Evolutionary conservation across 345 rosid genomes (phyloP).

Genomic region (Carallia pectinifolia): DNA sequence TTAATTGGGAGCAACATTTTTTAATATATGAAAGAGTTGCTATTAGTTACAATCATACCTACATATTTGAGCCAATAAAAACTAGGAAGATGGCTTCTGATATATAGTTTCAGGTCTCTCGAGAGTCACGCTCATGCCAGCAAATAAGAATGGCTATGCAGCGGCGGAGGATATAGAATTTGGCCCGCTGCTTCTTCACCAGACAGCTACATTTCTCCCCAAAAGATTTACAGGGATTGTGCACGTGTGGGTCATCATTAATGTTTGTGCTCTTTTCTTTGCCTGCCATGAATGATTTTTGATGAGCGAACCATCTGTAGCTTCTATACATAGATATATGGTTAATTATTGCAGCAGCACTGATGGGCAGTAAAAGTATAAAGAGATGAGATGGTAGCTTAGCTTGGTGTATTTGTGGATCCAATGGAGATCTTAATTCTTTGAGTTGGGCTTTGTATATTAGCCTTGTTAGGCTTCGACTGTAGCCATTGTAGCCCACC

Average conservation of each 20-base stretch:
- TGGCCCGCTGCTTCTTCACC: constrained; percentile 17
- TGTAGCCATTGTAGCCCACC: too few relatives aligned
- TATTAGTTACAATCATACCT: constrained; percentile 15
- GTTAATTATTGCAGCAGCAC: neutral
- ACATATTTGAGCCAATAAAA: neutral
- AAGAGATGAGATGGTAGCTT: constrained; percentile 2
- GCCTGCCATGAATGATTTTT: constrained; percentile 21
- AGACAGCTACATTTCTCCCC: constrained; percentile 68
- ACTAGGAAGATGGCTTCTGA: neutral
- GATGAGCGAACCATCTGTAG: neutral
- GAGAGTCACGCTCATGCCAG: constrained; percentile 48
- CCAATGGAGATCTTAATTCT: neutral
- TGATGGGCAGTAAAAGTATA: constrained; percentile 3
- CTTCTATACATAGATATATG: too few relatives aligned
- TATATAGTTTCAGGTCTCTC: constrained; percentile 2
- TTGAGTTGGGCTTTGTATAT: too few relatives aligned
- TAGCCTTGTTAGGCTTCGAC: too few relatives aligned
- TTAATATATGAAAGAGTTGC: neutral
- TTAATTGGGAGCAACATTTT: neutral
- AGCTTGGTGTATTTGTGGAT: constrained; percentile 11
- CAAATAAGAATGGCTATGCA: constrained; percentile 78
- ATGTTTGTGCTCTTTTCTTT: constrained; percentile 12
- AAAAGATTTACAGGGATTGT: constrained; percentile 58
- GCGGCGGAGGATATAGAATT: constrained; percentile 79
- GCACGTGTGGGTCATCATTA: constrained; percentile 18